Percentiles rank a stretch among this genome's conserved stretches.
phyloP scores from a whole-genome alignment of 768 basidiomycete genomes.

The Pleurotus eryngii region DNA sequence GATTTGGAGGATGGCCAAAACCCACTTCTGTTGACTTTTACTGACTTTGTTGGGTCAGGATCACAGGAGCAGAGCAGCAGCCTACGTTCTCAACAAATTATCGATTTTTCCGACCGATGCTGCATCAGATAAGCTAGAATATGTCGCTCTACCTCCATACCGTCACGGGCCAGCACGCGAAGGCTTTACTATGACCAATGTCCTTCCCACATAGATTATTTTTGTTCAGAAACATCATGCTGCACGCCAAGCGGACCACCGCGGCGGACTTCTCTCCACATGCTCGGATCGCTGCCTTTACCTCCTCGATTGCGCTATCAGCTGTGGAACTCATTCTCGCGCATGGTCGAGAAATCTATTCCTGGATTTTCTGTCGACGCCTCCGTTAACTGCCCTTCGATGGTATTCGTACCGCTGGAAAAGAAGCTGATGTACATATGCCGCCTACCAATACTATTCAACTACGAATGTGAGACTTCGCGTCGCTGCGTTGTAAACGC shows the following conservation, averaged over 20 bases:
- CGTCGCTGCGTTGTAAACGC: not conserved
- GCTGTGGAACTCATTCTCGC: not conserved
- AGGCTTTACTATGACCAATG: not conserved
- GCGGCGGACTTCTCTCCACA: constrained; percentile 2
- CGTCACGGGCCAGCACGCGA: not conserved
- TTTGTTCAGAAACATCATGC: not conserved
- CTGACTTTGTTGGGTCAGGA: too few species aligned
- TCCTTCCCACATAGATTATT: constrained; percentile 3
- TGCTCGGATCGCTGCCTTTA: not conserved
- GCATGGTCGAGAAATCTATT: constrained; percentile 2
- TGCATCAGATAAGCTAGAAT: too few species aligned
- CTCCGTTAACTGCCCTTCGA: not conserved
- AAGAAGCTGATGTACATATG: not conserved
- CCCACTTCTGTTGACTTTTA: too few species aligned
- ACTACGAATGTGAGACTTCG: not conserved
- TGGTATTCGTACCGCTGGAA: not conserved
- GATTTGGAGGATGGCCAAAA: too few species aligned
- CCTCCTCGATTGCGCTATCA: not conserved
- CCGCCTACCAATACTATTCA: not conserved
- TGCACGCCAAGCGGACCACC: constrained; percentile 1
- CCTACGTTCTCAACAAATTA: too few species aligned
- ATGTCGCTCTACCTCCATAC: too few species aligned
- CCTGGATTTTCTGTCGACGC: not conserved
- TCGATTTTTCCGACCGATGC: too few species aligned
- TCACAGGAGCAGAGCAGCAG: too few species aligned